Evolutionary conservation across 495 filamentous ascomycete species (phyloP).

Genomic region (Beverwykella pulmonaria): DNA sequence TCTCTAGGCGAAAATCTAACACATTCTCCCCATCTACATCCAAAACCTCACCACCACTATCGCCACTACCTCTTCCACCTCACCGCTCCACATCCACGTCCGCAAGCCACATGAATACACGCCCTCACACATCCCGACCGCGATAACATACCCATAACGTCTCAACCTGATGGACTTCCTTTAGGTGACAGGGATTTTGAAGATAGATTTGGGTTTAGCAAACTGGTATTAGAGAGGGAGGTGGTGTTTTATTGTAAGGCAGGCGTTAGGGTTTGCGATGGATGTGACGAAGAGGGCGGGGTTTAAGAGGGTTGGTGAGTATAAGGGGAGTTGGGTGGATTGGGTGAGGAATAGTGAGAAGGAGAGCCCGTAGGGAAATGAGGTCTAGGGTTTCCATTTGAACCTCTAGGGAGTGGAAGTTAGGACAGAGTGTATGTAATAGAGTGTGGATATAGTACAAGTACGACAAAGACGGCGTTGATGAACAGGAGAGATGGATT

Average conservation of each 20-base stretch:
- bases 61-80: conserved; percentile 3
- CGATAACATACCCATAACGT: conserved; percentile 75
- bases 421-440: no score
- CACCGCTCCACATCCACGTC: conserved; percentile 57
- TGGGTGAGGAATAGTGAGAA: conserved; percentile 71
- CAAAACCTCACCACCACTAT: not conserved
- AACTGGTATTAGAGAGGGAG: conserved; percentile 57
- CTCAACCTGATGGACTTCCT: conserved; percentile 75
- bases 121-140: conserved; percentile 74
- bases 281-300: conserved; percentile 75
- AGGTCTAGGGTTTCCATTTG: no score
- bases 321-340: conserved; percentile 86
- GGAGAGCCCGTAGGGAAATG: no score
- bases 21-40: not conserved
- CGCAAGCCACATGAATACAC: conserved; percentile 81
- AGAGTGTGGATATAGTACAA: no score
- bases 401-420: no score
- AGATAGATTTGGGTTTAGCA: conserved; percentile 68
- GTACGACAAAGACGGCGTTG: no score
- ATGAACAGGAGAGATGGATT: no score
- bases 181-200: conserved; percentile 75
- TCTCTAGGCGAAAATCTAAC: not conserved
- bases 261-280: conserved; percentile 83
- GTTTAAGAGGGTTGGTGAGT: conserved; percentile 75
- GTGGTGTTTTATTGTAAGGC: conserved; percentile 93